Evolutionary conservation across 768 basidiomycete genomes (phyloP).

Genomic region (Amanita jacksonii): DNA sequence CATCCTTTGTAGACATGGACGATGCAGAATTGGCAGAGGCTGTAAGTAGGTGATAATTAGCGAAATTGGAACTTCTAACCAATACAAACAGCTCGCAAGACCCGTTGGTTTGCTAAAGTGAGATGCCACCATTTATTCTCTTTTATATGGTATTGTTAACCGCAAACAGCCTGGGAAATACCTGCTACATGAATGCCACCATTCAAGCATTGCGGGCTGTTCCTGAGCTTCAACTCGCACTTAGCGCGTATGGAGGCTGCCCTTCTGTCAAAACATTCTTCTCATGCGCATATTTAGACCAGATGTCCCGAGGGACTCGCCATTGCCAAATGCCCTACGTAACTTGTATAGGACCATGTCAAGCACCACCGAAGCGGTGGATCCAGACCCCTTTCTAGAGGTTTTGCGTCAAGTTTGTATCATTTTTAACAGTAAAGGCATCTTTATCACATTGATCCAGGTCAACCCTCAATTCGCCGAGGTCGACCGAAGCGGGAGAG

Average conservation of each 20-base stretch:
- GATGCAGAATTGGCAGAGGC: constrained; percentile 73
- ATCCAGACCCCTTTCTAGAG: constrained; percentile 59
- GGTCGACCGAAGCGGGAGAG: constrained; percentile 34
- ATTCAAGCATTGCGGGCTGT: constrained; percentile 90
- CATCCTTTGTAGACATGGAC: constrained; percentile 60
- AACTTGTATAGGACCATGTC: constrained; percentile 68
- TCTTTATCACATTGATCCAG: constrained; percentile 15
- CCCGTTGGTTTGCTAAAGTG: constrained; percentile 80
- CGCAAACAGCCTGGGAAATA: constrained; percentile 65
- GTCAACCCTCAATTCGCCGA: constrained; percentile 91
- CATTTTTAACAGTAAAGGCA: neutral
- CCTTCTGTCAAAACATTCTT: neutral
- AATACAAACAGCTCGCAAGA: constrained; percentile 46
- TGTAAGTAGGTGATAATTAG: constrained; percentile 31
- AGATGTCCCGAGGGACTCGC: constrained; percentile 29
- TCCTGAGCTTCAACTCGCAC: constrained; percentile 75
- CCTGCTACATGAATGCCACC: constrained; percentile 96
- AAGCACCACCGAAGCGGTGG: constrained; percentile 64
- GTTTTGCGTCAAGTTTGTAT: constrained; percentile 48
- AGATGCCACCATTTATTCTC: constrained; percentile 11
- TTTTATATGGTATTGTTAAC: neutral
- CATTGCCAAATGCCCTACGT: constrained; percentile 44
- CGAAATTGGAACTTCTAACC: constrained; percentile 8
- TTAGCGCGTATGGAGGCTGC: constrained; percentile 36
- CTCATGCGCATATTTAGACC: constrained; percentile 17